Base-by-base conservation (phyloP, 768 basidiomycete genomes). In the Tephrocybe rancida region DNA sequence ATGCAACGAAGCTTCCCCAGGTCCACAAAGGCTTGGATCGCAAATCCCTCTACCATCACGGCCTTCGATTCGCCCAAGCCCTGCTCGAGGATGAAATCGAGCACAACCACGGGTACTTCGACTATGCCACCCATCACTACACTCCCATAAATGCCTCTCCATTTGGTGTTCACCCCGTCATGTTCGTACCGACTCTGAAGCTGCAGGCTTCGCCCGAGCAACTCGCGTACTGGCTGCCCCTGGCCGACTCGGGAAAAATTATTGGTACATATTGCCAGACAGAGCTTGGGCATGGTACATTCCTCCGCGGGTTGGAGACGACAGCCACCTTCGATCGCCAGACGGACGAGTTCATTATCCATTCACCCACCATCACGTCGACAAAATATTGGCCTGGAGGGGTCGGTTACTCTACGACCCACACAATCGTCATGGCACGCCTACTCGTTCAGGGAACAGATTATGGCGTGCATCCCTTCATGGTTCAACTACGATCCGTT, bases 231-330 rank as follows among this genome's bases (percentile, higher is more conserved):
- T 67, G 63, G 66, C 48, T 63, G 21, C 66, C 66, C 3, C 53
- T 61, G 2, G 63, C 61, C 1, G 57, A 62, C 43, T 60, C 58
- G 0, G 58, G 62, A 5, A 58, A 50, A 25, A 64, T 66, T 24
- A 51, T 67, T 18, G 64, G 66, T 9, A 51, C 63, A 6, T 67
- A 67, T 29, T 63, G 60, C 27, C 66, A 63, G 48, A 67, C 66
- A 5, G 66, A 69, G 41, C 59, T 69, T 10, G 66, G 64, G 7
- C 66, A 68, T 45, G 65, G 67, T 9, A 66, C 64, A 3, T 64
- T 62, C 32, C 26, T 68, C n/a, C 59, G 66, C 5, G 61, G 60
- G 13, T 49, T 68, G 10, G 63, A 67, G 44, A 67, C 67, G 13
- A 63, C 64, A 4, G 66, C 67, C 30, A 65, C 59, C 10, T 66